Evolutionary conservation across 768 basidiomycete species (phyloP), one percentile per base, ranked within the genome.

Genomic region (Hypholoma fasciculare): DNA sequence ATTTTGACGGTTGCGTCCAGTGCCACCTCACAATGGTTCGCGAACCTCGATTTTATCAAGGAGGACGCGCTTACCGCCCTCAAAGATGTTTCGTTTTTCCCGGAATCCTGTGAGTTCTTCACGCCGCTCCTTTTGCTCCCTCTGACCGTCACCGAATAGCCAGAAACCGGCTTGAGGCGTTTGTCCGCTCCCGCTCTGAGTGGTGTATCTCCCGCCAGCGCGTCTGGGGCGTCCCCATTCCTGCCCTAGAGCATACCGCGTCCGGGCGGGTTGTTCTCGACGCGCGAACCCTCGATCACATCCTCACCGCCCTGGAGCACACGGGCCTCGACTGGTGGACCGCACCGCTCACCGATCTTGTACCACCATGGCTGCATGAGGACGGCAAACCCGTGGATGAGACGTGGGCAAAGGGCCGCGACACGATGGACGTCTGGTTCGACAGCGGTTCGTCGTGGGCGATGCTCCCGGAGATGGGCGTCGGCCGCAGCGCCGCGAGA

Each of bases 361-460:
- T 96, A 5, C 82, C 89, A 9, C 82, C 85, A 0, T 76, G 80
- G 49, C 78, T 90, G 17, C 69, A 72, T 4, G 75, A 77, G 50
- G 73, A 78, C n/a, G 82, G 80, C 7, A 70, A 63, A 42, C 65
- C 71, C 2, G 66, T 71, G 1, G 77, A 76, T 1, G 73, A 78
- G 54, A 72, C 71, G 1, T 95, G 89, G 85, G 72, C 76, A 48
- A 95, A 94, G 69, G 90, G 95, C 8, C 87, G 84, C 2, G 96
- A 99, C 69, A 99, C 96, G 2, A 94, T 98, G 88, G 96, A 99
- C 70, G 96, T 99, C 14, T 99, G 96, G 96, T 98, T 98, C 64
- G 96, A 99, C 73, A 96, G 93, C 64, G 96, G 96, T 4, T 87
- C 91, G 2, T 92, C 95, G 3, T 99, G 96, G 96, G 87, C 92